Base-by-base conservation (phyloP, 1,284 basidiomycete genomes). In the Tilletia caries region DNA sequence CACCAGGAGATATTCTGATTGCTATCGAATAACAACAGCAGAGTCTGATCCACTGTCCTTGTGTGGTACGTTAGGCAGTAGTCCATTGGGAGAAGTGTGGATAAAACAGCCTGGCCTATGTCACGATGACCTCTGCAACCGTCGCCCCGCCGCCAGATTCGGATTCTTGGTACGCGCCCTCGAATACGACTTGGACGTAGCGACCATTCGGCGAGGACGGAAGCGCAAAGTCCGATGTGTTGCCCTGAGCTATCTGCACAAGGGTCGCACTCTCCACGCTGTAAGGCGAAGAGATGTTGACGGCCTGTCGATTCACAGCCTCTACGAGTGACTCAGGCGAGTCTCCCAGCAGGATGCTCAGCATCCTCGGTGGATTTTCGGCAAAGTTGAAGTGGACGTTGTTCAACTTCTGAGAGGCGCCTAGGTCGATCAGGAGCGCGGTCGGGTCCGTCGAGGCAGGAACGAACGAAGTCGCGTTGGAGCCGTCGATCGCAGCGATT, bases 401-500 rank as follows among this genome's bases (percentile, higher is more conserved):
- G 5, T 8, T 3, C 13, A 67, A 15, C 3, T 25, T 62, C 44
- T 60, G 23, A 1, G 32, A 6, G 8, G 1, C 18, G 15, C 52
- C 67, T 4, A 67, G 52, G 29, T 67, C 67, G 27, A 67, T 64
- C 13, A 52, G 20, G 4, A 67, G 33, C 37, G 64, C 20, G 15
- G 64, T 25, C 8, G 64, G 15, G n/a, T 29, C 25, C 1, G 64
- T 46, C n/a, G 64, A 44, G 29, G 37, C 48, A 13, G 70, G 68
- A 44, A 50, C 50, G 32, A 44, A 71, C 23, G 58, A 46, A 15
- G 70, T 71, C 33, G 70, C 70, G 70, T 80, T 80, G 2, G 76
- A 72, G n/a, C 79, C 79, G 43, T 81, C 79, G n/a, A 75, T 70
- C 6, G 77, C 76, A 1, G 73, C 70, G 23, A 78, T 62, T 1